Evolutionary conservation across 1,284 basidiomycete genomes (phyloP), one percentile per base, ranked within the genome.

Genomic region (Moesziomyces globuligerus): DNA sequence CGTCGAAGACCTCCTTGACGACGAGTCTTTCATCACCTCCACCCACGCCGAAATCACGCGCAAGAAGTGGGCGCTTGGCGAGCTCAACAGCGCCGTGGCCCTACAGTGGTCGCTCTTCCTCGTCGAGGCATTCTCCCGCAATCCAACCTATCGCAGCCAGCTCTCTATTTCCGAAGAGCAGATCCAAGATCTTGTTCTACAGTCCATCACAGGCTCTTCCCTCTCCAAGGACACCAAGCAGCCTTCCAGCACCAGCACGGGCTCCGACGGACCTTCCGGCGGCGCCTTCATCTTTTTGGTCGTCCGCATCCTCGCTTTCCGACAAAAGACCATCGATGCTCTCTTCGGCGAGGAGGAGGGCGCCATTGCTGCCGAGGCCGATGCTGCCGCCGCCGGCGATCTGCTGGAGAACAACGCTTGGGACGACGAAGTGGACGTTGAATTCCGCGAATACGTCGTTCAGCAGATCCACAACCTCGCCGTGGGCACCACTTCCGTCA

Each of bases 21-120:
- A 83, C 74, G 58, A 71, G 34, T 50, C 76, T 36, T 79, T 81
- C 64, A 79, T 81, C 66, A 69, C 68, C 38, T 62, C 74, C 49
- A 73, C 79, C n/a, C 73, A 77, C 46, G 64, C 74, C 25, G 71
- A 74, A 43, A 76, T 75, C 61, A 69, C 62, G 53, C 64, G 62
- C 55, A 68, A 67, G 26, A 44, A 56, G 15, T 93, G 92, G 90
- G 88, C 87, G 56, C 89, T 91, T 9, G 86, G 87, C 1, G 89
- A 89, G 3, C 84, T 94, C 25, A 91, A 90, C 76, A 90, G 92
- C 1, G 86, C 88, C 0, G 81, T 94, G 4, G 84, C 90, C 10
- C 86, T 98, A 28, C 91, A 93, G 74, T 96, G 93, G 92, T 90
- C 91, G 0, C 85, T 94, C 52, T 93, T 80, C 43, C 45, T 80